Percentiles rank a stretch among this genome's conserved stretches.
Conservation (phyloP, 208 protist species). For the Acanthamoeba divionensis region DNA sequence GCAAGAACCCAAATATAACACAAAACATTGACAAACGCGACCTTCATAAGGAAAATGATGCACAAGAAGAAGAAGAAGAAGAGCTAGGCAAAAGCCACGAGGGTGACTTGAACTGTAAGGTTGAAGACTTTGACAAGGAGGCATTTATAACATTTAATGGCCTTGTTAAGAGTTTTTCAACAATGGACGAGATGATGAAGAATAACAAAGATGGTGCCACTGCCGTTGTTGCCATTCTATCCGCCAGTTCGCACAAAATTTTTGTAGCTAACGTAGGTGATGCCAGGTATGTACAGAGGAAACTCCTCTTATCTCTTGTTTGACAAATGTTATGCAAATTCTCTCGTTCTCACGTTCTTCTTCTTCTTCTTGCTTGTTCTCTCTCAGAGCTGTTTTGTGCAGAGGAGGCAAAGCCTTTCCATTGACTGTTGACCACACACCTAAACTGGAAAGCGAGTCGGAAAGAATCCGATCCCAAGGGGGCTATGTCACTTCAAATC, state of each 20-base stretch:
- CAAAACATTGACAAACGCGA: no score
- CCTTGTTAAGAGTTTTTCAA: conserved; percentile 27
- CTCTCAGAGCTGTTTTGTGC: neutral
- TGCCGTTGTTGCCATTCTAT: neutral
- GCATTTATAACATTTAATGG: neutral
- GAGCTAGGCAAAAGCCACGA: neutral
- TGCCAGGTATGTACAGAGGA: neutral
- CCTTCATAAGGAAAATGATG: neutral
- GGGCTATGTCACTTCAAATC: conserved; percentile 46
- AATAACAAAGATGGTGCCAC: conserved; percentile 34
- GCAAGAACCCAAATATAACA: no score
- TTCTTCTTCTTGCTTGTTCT: neutral
- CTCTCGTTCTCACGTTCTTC: neutral
- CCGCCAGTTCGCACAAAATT: conserved; percentile 20
- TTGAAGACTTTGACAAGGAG: neutral
- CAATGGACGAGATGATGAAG: conserved; percentile 49
- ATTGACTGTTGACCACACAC: conserved; percentile 38
- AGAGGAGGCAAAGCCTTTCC: conserved; percentile 40
- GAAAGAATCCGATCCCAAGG: conserved; percentile 14
- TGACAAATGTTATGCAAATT: no score
- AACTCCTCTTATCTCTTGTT: neutral
- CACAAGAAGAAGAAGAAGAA: no score
- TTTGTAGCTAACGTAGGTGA: conserved; percentile 55
- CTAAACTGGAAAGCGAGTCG: neutral
- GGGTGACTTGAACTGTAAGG: neutral